Base-by-base conservation (phyloP, 768 basidiomycete species). In the Tricholoma matsutake region DNA sequence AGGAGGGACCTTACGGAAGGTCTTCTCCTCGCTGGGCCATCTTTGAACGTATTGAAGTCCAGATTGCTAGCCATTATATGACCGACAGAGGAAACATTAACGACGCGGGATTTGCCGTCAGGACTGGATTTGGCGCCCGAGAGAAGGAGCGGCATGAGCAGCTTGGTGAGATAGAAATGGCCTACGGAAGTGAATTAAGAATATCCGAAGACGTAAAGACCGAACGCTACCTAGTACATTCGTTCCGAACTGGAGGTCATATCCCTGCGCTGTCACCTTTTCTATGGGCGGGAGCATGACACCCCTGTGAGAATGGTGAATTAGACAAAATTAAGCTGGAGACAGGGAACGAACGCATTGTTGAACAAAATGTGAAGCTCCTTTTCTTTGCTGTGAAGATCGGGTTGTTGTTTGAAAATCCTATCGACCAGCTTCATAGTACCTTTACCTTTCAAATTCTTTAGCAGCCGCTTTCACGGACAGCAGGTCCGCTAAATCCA, bases 241-340 rank as follows among this genome's bases (percentile, higher is more conserved):
- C 2, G 81, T 83, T 7, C 84, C 84, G 55, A 85, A 84, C 63
- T 83, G 81, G 4, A 82, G 69, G 63, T 88, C 86, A 63, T 85
- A 86, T n/a, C 84, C 83, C 47, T 86, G 76, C 3, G 68, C 67
- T 8, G 84, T 84, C 9, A 83, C 20, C 35, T 69, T 49, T 0
- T 78, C 79, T 3, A 77, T 64, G 0, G 83, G 79, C 41, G 81
- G 74, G 6, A 67, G 55, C 79, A 83, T 79, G 7, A 83, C 76
- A 20, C 82, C 83, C 11, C 82, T 83, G 57, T 8, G 37, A 8
- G 22, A n/a, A 62, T n/a, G 10, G n/a, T 53, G 9, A 32, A 28
- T 14, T 25, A 57, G 13, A 10, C 29, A 32, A 31, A 22, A 14
- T 4, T 10, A 51, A 25, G 8, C 8, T 14, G 28, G 32, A 25